A percentile compares a stretch with the other conserved stretches of the same genome.
phyloP scores from a whole-genome alignment of 2,329 filamentous ascomycete species.

The Leptographium procerum region DNA sequence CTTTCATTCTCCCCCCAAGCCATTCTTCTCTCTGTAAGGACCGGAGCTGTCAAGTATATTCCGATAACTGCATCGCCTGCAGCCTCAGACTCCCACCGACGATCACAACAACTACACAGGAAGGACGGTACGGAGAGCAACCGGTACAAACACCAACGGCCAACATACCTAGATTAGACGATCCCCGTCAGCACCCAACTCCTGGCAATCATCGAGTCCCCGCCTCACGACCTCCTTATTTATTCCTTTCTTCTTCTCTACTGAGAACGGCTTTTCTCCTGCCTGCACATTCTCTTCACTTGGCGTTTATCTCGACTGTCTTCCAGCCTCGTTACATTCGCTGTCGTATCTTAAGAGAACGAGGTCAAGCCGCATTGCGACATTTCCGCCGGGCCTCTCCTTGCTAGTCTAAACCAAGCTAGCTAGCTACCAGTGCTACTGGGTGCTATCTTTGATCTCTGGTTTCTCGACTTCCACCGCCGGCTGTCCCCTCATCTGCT shows the following conservation, averaged over 20 bases:
- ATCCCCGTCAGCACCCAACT: neutral
- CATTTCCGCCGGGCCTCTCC: neutral
- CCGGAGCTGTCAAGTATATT: neutral
- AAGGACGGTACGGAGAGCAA: neutral
- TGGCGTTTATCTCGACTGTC: neutral
- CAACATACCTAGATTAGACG: neutral
- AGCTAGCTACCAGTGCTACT: neutral
- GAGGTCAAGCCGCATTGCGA: neutral
- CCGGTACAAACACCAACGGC: neutral
- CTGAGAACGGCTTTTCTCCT: neutral
- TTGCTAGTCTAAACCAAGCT: conserved; percentile 1
- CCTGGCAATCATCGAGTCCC: neutral
- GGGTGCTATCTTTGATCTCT: conserved; percentile 1
- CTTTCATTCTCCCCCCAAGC: neutral
- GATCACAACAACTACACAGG: neutral
- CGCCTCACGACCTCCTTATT: neutral
- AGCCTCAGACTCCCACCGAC: neutral
- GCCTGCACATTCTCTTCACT: neutral
- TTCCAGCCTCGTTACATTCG: neutral
- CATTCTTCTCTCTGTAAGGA: neutral
- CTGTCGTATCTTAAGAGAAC: neutral
- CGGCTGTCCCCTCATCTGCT: neutral
- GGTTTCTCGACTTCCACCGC: conserved; percentile 1
- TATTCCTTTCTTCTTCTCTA: neutral
- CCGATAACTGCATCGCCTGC: neutral